Evolutionary conservation across 331 rosid species (phyloP), one percentile per base, ranked within the genome.

Genomic region (Acacia pycnantha): DNA sequence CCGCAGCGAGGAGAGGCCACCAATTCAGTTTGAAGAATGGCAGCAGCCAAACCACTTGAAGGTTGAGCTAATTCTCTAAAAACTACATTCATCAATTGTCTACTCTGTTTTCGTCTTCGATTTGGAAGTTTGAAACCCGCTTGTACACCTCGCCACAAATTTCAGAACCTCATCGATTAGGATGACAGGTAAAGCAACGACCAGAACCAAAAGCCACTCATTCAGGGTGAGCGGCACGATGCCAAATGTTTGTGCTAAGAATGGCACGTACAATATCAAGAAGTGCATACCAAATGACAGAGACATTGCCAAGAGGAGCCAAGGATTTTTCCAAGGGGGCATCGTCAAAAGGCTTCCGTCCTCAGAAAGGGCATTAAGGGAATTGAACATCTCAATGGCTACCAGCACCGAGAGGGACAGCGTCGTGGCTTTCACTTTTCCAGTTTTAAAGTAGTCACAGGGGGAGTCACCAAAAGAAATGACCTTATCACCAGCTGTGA

Each of bases 261-360:
- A 93, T 46, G 98, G 98, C 81, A 94, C 97, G 16, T 94, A 94
- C 19, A 94, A 84, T 70, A 94, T 89, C 89, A 94, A 62, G 81
- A 94, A 93, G 89, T 94, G 98, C 87, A 93, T 70, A 73, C 92
- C 97, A 31, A 94, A 94, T 27, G 98, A 94, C 40, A 94, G 83
- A 16, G 94, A 91, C 98, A 94, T 94, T 81, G 98, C 98, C 79
- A 91, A 65, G 69, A 94, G 95, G 70, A 94, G 98, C 93, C 92
- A 94, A 3, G 98, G 97, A 85, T 91, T 94, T 61, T 93, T 97
- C 98, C 98, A 94, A 3, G 97, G 98, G 70, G 98, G 98, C 98
- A 94, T 94, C 29, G 92, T 53, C 87, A 93, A 72, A 79, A 94
- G 91, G 85, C 98, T 93, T 81, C 97, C 98, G 58, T 94, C 97